Evolutionary conservation across 805 yeast genomes (phyloP), one percentile per base, ranked within the genome.

Genomic region (Candida corydali): DNA sequence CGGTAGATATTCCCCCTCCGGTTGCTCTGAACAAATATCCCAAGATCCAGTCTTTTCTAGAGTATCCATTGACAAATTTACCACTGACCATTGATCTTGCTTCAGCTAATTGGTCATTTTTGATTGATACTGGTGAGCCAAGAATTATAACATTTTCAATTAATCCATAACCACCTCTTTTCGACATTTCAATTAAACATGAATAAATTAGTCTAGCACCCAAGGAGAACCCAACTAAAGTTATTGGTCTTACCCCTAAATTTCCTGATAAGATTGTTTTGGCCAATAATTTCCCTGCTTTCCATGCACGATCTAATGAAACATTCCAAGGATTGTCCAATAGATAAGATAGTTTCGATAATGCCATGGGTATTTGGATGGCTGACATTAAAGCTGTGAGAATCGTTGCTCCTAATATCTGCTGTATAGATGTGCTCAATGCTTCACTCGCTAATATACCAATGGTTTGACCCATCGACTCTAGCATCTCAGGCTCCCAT

Each of bases 401-500:
- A 22, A 93, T 74, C 0, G 98, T 93, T 9, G 87, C 87, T 34
- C 98, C 98, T 25, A 93, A 69, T 39, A 93, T 82, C 57, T 94
- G 98, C 63, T 93, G 99, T 30, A 93, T 82, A 4, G 96, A 86
- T 47, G 91, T 93, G 0, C 95, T 78, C 37, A 94, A 69, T 0
- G 94, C 91, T 61, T 93, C 99, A 27, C 91, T 84, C 0, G 98
- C 98, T 39, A 93, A 70, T 50, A 93, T 89, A 44, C 79, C 78
- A 45, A 93, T 91, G 0, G 98, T 93, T 59, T 93, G 97, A 55
- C 99, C 99, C 76, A 86, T 87, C 38, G 95, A 84, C 43, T 79
- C 82, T 50, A 93, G 77, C 93, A 93, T 86, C 47, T 93, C 98
- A 0, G 99, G 99, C 59, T 93, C 99, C 98, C 98, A 93, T 32